These are phyloP conservation scores for Plectosphaerella cucumerina DNA, from an alignment of 2,329 filamentous ascomycete genomes.

Conservation along the genomic window DNA sequence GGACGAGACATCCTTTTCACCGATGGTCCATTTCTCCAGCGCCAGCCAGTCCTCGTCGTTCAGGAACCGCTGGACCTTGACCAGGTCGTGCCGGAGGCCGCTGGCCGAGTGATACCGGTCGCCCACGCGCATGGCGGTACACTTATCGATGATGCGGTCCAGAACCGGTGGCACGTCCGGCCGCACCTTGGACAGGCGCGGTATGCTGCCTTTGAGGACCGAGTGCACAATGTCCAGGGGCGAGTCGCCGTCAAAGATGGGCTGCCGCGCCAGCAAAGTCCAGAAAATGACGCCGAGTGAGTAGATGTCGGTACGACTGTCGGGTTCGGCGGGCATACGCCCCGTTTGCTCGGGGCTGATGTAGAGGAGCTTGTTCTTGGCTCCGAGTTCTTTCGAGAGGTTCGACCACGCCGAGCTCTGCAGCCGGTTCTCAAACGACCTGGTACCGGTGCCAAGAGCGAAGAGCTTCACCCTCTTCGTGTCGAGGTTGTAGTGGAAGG, in stretches of 20 bases:
- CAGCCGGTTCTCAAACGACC: conserved; percentile 87
- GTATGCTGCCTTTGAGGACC: conserved; percentile 75
- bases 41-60: conserved; percentile 69
- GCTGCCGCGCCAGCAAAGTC: conserved; percentile 74
- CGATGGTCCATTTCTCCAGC: conserved; percentile 71
- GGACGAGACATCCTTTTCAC: conserved; percentile 81
- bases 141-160: conserved; percentile 81
- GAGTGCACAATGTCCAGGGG: conserved; percentile 90
- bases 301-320: conserved; percentile 90
- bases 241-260: conserved; percentile 73
- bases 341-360: conserved; percentile 95
- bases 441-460: conserved; percentile 80
- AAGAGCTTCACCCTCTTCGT: conserved; percentile 71
- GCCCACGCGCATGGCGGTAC: conserved; percentile 82
- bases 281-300: conserved; percentile 87
- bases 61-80: conserved; percentile 69
- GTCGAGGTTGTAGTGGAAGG: conserved; percentile 79
- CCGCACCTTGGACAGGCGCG: conserved; percentile 70
- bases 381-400: conserved; percentile 77
- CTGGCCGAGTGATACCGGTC: conserved; percentile 89
- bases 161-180: conserved; percentile 82
- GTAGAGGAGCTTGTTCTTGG: conserved; percentile 84
- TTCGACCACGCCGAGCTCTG: conserved; percentile 82
- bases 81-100: conserved; percentile 77
- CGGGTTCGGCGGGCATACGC: conserved; percentile 85